phyloP scores from a whole-genome alignment of 1,284 basidiomycete genomes.

The Rhodotorula sp. region DNA sequence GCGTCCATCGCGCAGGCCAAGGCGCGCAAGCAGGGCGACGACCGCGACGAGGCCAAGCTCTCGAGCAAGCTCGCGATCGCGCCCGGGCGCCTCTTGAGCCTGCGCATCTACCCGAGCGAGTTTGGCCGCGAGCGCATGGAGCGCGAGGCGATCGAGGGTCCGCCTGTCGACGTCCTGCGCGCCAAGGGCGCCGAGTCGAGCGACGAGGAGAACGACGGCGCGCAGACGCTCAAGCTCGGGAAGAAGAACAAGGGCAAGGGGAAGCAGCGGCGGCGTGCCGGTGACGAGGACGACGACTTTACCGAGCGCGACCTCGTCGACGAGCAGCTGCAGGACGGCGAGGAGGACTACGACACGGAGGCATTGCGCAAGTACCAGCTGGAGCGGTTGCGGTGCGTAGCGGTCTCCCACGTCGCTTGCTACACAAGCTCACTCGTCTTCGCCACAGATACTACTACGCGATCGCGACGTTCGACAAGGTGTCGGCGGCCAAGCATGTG shows the following conservation, averaged over 20 bases:
- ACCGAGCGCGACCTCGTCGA: constrained; percentile 53
- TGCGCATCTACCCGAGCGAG: constrained; percentile 86
- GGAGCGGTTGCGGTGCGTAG: constrained; percentile 77
- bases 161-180: constrained; percentile 78
- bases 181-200: constrained; percentile 48
- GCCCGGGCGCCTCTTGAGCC: constrained; percentile 67
- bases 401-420: not conserved
- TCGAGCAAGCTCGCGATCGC: constrained; percentile 42
- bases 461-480: constrained; percentile 82
- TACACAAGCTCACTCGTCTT: not conserved
- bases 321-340: constrained; percentile 57
- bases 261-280: constrained; percentile 37
- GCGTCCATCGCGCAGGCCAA: constrained; percentile 6
- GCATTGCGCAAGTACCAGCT: constrained; percentile 90
- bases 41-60: constrained; percentile 43
- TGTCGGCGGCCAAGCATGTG: constrained; percentile 75
- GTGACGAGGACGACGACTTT: constrained; percentile 63
- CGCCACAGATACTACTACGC: constrained; percentile 90
- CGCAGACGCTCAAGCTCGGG: constrained; percentile 35
- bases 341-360: constrained; percentile 66
- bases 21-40: constrained; percentile 30
- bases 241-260: constrained; percentile 41
- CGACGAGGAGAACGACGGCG: constrained; percentile 42
- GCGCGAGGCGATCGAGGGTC: constrained; percentile 85
- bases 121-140: constrained; percentile 90